Conservation (phyloP, 208 protist species). For the Acanthamoeba lenticulata region DNA sequence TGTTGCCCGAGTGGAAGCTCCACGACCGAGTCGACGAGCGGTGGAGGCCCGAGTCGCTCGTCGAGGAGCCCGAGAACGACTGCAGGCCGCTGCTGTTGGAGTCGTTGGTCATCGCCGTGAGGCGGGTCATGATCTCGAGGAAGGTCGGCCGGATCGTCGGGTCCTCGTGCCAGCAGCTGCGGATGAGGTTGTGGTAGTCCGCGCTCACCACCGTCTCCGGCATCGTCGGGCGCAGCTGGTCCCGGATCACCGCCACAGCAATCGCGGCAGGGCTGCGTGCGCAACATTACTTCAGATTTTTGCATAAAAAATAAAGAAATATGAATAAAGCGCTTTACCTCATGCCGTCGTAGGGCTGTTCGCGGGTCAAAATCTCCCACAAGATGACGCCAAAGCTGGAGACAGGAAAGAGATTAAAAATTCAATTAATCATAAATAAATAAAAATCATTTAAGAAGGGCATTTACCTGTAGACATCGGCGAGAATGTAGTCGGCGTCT, state of each 20-base stretch:
- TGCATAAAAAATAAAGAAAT: background rate
- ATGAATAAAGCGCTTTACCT: background rate
- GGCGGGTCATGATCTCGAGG: slow-evolving; percentile 34
- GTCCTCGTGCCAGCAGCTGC: slow-evolving; percentile 34
- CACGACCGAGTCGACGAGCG: background rate
- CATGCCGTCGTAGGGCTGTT: slow-evolving; percentile 31
- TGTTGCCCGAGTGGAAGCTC: slow-evolving; percentile 7
- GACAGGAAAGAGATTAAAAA: too few relatives aligned
- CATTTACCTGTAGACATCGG: slow-evolving; percentile 1
- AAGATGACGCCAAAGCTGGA: slow-evolving; percentile 18
- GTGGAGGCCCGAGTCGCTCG: background rate
- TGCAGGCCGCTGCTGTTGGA: background rate
- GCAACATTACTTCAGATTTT: background rate
- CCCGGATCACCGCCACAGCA: slow-evolving; percentile 45
- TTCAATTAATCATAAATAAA: too few relatives aligned
- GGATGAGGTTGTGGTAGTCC: background rate
- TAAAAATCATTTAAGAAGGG: too few relatives aligned
- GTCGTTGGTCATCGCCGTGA: slow-evolving; percentile 2
- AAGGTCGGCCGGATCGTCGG: slow-evolving; percentile 4
- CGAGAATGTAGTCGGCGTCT: background rate
- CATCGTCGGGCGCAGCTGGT: background rate
- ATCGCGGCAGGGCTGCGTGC: background rate
- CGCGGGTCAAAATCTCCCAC: slow-evolving; percentile 41
- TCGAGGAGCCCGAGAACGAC: background rate
- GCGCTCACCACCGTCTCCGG: background rate